These are phyloP conservation scores for Toxicodendron radicans DNA, from an alignment of 345 rosid genomes.

Conservation along the genomic window DNA sequence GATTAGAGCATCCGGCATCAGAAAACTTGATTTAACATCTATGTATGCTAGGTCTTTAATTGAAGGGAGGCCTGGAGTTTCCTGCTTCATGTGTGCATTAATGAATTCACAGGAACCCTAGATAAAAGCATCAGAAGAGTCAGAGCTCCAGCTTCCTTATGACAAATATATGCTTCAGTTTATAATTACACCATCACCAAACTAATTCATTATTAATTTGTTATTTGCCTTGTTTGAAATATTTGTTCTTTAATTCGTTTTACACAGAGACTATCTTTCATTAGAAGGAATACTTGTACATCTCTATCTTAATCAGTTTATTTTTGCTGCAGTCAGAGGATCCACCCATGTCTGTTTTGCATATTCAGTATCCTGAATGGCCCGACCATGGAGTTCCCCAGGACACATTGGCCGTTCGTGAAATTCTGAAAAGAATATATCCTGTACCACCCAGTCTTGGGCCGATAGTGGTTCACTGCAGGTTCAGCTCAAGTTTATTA, in stretches of 20 bases:
- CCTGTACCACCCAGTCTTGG: conserved; percentile 64
- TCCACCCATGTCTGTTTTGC: conserved; percentile 65
- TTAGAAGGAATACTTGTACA: not conserved
- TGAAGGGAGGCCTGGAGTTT: not conserved
- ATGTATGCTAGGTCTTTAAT: not conserved
- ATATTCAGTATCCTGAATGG: conserved; percentile 90
- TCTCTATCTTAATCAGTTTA: conserved; percentile 8
- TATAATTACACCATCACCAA: not conserved
- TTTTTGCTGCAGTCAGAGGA: conserved; percentile 56
- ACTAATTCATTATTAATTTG: not conserved
- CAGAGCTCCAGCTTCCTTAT: not conserved
- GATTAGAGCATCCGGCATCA: not conserved
- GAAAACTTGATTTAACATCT: not conserved
- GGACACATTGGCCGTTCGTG: conserved; percentile 71
- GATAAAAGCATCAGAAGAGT: not conserved
- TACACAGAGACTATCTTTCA: not conserved
- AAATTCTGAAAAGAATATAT: conserved; percentile 65
- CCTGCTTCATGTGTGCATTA: not conserved
- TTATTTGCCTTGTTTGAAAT: not conserved
- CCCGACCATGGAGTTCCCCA: conserved; percentile 97
- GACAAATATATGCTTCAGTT: not conserved
- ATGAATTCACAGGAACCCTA: not conserved
- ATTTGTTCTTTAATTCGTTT: not conserved
- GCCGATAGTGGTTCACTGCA: conserved; percentile 94
- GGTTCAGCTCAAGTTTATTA: conserved; percentile 44